phyloP scores from a whole-genome alignment of 2,329 filamentous ascomycete genomes.

The Fusarium sp. region DNA sequence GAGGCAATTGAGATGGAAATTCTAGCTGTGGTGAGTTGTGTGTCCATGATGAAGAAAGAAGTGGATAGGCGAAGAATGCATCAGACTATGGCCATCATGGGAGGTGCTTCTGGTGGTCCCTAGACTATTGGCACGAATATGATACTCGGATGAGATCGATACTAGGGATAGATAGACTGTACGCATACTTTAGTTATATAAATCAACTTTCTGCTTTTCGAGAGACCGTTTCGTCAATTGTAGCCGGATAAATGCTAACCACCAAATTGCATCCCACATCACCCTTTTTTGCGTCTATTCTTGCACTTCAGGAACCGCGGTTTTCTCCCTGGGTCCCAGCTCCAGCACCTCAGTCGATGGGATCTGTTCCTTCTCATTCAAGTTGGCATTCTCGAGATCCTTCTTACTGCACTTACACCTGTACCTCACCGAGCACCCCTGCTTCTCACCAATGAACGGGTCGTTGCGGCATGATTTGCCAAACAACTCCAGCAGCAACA shows the following conservation, averaged over 20 bases:
- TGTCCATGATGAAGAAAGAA: slow-evolving; percentile 72
- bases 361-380: slow-evolving; percentile 42
- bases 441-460: slow-evolving; percentile 52
- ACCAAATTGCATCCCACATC: background rate
- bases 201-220: background rate
- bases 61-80: slow-evolving; percentile 63
- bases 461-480: slow-evolving; percentile 57
- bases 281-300: slow-evolving; percentile 2
- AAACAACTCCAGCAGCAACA: slow-evolving; percentile 58
- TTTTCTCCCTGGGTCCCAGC: slow-evolving; percentile 37
- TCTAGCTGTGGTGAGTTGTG: slow-evolving; percentile 63
- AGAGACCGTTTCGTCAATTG: background rate
- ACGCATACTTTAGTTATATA: background rate
- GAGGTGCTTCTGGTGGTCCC: slow-evolving; percentile 30
- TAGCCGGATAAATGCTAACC: background rate
- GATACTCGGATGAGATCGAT: background rate
- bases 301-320: slow-evolving; percentile 33
- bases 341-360: slow-evolving; percentile 33
- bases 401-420: slow-evolving; percentile 52
- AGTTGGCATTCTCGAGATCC: slow-evolving; percentile 45
- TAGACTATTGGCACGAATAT: background rate
- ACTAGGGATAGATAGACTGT: background rate
- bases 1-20: slow-evolving; percentile 53
- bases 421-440: slow-evolving; percentile 48
- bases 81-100: slow-evolving; percentile 58